These are phyloP conservation scores for Begonia masoniana DNA, from an alignment of 306 rosid genomes.

Conservation along the genomic window DNA sequence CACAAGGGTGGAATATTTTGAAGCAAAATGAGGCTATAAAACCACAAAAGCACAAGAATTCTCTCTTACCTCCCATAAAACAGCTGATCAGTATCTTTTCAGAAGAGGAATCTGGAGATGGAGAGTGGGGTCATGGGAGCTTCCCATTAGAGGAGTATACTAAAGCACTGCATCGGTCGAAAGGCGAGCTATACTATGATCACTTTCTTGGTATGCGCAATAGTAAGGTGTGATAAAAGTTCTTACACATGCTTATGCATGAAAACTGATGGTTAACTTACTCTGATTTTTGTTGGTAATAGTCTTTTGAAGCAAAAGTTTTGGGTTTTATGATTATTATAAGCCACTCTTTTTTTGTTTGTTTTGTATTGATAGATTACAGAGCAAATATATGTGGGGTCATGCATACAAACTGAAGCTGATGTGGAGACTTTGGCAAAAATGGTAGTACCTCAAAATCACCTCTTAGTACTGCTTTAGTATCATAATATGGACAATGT, in stretches of 20 bases:
- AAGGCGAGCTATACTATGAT: slow-evolving; percentile 71
- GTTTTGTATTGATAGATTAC: slow-evolving; percentile 41
- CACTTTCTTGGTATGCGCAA: slow-evolving; percentile 83
- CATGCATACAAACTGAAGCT: slow-evolving; percentile 77
- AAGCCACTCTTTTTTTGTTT: neutral
- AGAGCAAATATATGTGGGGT: slow-evolving; percentile 84
- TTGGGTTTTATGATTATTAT: neutral
- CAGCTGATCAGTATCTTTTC: slow-evolving; percentile 49
- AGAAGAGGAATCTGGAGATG: slow-evolving; percentile 72
- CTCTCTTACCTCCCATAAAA: slow-evolving; percentile 21
- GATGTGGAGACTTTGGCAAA: slow-evolving; percentile 65
- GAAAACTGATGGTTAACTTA: neutral
- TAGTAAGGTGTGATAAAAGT: slow-evolving; percentile 49
- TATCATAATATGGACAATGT: no score
- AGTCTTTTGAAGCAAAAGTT: neutral
- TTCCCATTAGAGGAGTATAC: slow-evolving; percentile 80
- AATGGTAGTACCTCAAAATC: slow-evolving; percentile 22
- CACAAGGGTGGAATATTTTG: slow-evolving; percentile 48
- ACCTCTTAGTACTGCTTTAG: no score
- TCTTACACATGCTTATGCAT: neutral
- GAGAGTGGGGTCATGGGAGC: slow-evolving; percentile 85
- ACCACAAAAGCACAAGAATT: slow-evolving; percentile 33
- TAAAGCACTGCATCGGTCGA: slow-evolving; percentile 71
- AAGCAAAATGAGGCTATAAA: slow-evolving; percentile 33
- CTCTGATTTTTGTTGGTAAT: neutral